A percentile compares a stretch with the other conserved stretches of the same genome.
Conservation (phyloP, 2,329 filamentous ascomycete genomes). For the Arachnomyces sp. region DNA sequence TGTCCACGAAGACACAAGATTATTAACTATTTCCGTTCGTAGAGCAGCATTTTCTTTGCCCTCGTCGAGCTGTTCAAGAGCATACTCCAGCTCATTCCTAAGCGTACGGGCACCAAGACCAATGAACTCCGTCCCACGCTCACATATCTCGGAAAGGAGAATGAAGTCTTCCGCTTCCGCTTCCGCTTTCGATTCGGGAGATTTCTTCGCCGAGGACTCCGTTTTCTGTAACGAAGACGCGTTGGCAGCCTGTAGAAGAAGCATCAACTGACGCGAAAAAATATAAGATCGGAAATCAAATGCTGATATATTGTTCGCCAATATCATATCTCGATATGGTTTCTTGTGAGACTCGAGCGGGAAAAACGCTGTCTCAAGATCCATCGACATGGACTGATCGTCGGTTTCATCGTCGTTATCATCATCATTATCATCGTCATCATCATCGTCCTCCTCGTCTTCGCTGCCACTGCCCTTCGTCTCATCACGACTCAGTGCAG, state of each 20-base stretch:
- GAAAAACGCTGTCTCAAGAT: conserved; percentile 26
- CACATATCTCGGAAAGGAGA: conserved; percentile 79
- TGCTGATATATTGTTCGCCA: conserved; percentile 89
- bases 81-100: conserved; percentile 66
- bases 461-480: conserved; percentile 9
- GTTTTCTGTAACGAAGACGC: conserved; percentile 29
- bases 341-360: conserved; percentile 56
- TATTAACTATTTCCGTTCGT: conserved; percentile 29
- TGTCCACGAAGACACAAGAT: conserved; percentile 42
- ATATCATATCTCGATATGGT: conserved; percentile 81
- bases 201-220: conserved; percentile 24
- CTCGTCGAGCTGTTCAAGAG: conserved; percentile 41
- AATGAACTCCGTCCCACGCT: conserved; percentile 75
- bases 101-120: conserved; percentile 71
- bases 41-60: conserved; percentile 21
- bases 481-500: conserved; percentile 35
- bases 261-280: conserved; percentile 76
- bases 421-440: conserved; percentile 23
- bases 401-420: conserved; percentile 9
- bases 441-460: conserved; percentile 25
- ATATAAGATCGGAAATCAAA: conserved; percentile 95
- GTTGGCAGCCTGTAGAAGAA: conserved; percentile 78
- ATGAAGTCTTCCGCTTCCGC: conserved; percentile 66
- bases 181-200: conserved; percentile 44
- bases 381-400: conserved; percentile 18